Base-by-base conservation (phyloP, 768 basidiomycete genomes). In the Rhizopogon vinicolor region DNA sequence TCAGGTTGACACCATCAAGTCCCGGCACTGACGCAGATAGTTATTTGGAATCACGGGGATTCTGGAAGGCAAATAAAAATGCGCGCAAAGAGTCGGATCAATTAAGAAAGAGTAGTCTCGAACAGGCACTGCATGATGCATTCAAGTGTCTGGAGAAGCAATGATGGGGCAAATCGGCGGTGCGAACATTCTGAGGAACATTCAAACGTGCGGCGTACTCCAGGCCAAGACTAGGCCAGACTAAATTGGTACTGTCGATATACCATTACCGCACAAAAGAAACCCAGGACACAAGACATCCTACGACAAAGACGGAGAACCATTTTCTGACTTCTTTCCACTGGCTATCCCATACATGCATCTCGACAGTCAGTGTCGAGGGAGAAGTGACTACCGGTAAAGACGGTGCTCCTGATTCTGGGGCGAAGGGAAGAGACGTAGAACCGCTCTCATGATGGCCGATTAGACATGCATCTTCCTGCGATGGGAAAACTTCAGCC, bases 401-500 rank as follows among this genome's bases (percentile, higher is more conserved):
- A 37, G 33, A 25, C 5, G 35, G 14, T 37, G 35, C 3, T 2
- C 35, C 19, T 25, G 35, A 22, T 22, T 25, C 35, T 14, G 13
- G 9, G 9, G 22, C 9, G 14, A 35, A 16, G 22, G 33, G 19
- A 2, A 13, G 40, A 41, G n/a, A 19, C 8, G 22, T n/a, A 25
- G 22, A 9, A 49, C 22, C 33, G 5, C 39, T 49, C 9, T 25
- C 37, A 49, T 37, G 35, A 22, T 16, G 19, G 48, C 35, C 16
- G 22, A 18, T 37, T 49, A 35, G 25, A 22, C 35, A 19, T 9
- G 39, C 48, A 8, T 14, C 40, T 16, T 63, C 60, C 33, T 60
- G 45, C 35, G 44, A 33, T 44, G 63, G 63, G n/a, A 73, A 66
- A 14, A 93, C 74, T 62, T 98, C 92, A 0, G 87, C 91, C 56